Evolutionary conservation across 2,329 filamentous ascomycete species (phyloP), one percentile per base, ranked within the genome.

Genomic region (Atkinsonella texensis): DNA sequence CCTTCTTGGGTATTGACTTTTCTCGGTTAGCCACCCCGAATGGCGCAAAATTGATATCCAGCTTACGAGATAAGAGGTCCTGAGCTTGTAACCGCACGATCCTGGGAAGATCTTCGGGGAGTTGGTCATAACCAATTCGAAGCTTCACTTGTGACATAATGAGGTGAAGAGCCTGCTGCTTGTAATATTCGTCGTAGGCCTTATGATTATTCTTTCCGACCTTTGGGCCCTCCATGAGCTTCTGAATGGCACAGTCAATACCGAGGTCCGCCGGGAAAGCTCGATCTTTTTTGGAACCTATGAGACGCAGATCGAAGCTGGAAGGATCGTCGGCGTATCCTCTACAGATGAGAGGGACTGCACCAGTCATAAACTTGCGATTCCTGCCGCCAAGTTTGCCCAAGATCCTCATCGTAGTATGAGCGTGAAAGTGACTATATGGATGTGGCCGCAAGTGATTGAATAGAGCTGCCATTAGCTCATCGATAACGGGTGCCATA

Each of bases 401-500:
- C 2, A 99, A 76, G 52, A 99, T 98, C 45, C 93, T 79, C 84
- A 98, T 95, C 0, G 93, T 97, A 0, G 93, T 97, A 64, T 99
- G 93, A 0, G 94, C 88, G 63, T 97, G 91, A 67, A 96, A 95
- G 66, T 98, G 94, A 60, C 87, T 95, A 67, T 98, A 95, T 0
- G 93, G 93, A 56, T 90, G 85, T 8, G 93, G 94, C 60, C 86
- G 87, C 42, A 99, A 76, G 65, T 98, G 94, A 56, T 96, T 90
- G 76, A 95, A 98, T 1, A 99, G 75, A 1, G 91, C 91, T 46
- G 89, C 93, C 93, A 98, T 98, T 44, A 99, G 75, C 63, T 99
- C 93, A 60, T 98, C 91, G 67, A 99, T 97, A 28, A 97, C 94
- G 0, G 93, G 94, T 2, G 91, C 89, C 91, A 98, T 98, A 61